Evolutionary conservation across 2,329 filamentous ascomycete species (phyloP), one percentile per base, ranked within the genome.

Genomic region (Aspergillus candidus): DNA sequence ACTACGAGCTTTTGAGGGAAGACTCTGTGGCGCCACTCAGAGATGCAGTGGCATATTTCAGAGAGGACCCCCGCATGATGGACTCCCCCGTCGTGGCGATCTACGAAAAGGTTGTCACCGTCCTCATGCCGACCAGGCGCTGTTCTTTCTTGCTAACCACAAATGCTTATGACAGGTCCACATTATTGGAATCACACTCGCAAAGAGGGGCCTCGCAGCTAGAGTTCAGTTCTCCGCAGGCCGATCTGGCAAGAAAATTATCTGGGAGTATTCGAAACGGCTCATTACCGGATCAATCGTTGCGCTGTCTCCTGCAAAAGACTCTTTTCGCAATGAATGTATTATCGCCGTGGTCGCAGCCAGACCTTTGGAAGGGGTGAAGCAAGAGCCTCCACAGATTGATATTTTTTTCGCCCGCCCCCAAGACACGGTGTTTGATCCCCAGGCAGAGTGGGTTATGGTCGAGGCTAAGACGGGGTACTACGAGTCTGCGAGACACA

Each of bases 1-100:
- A 94, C 39, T 94, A 93, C 58, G 72, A 80, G 3, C 75, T 95
- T 2, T 72, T 88, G 6, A 77, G 89, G 3, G 85, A 88, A 57
- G 88, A 95, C 58, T 78, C 81, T 0, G 71, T 86, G 3, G 77
- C 84, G 11, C 76, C 82, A 1, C 71, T 95, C 0, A 77, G 88
- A 6, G 75, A 80, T 49, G 82, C 86, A 0, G 75, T 94, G 1
- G 66, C 70, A 0, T 65, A 73, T 11, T 76, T 85, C 43, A 75
- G 72, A 17, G 51, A 63, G 1, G 57, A 74, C 6, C 80, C 82
- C 0, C 49, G 58, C 0, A 79, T 80, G 65, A 63, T 63, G 11
- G 88, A 94, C 45, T 72, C 72, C 0, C 56, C 72, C 0, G 64
- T 73, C 4, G 75, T 79, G 0, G 79, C 76, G 4, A 74, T 91